Conservation (phyloP, 1,139 yeast species). For the Kurtzmaniella quercitrusa region DNA sequence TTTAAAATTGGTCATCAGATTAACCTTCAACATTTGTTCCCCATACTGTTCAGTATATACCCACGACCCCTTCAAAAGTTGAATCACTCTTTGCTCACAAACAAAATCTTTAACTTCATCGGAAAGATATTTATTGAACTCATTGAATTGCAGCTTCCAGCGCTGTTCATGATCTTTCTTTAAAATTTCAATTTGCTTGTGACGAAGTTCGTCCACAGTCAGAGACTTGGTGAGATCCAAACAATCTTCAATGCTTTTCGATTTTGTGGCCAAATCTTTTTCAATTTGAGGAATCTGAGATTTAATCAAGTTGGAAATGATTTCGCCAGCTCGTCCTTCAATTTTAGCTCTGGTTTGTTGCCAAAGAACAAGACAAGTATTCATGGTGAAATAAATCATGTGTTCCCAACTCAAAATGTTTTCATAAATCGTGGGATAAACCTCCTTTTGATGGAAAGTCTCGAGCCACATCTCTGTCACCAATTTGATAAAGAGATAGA, state of each 20-base stretch:
- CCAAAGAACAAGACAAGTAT: slow-evolving; percentile 63
- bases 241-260: slow-evolving; percentile 39
- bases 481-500: slow-evolving; percentile 33
- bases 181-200: slow-evolving; percentile 46
- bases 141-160: slow-evolving; percentile 38
- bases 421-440: slow-evolving; percentile 36
- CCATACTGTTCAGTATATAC: slow-evolving; percentile 67
- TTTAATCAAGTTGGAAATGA: slow-evolving; percentile 38
- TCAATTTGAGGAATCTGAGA: slow-evolving; percentile 31
- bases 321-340: slow-evolving; percentile 44
- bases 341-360: slow-evolving; percentile 57
- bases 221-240: slow-evolving; percentile 40
- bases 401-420: slow-evolving; percentile 53
- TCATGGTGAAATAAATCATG: slow-evolving; percentile 53
- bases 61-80: slow-evolving; percentile 78
- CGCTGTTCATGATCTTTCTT: slow-evolving; percentile 26
- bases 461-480: slow-evolving; percentile 37
- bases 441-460: slow-evolving; percentile 29
- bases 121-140: slow-evolving; percentile 49
- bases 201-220: slow-evolving; percentile 50
- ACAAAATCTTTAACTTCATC: slow-evolving; percentile 70
- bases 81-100: slow-evolving; percentile 71
- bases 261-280: slow-evolving; percentile 17
- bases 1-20: slow-evolving; percentile 19
- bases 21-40: slow-evolving; percentile 30